A percentile compares a stretch with the other conserved stretches of the same genome.
These are phyloP conservation scores for Suillus subluteus DNA, from an alignment of 768 basidiomycete genomes.

Conservation along the genomic window DNA sequence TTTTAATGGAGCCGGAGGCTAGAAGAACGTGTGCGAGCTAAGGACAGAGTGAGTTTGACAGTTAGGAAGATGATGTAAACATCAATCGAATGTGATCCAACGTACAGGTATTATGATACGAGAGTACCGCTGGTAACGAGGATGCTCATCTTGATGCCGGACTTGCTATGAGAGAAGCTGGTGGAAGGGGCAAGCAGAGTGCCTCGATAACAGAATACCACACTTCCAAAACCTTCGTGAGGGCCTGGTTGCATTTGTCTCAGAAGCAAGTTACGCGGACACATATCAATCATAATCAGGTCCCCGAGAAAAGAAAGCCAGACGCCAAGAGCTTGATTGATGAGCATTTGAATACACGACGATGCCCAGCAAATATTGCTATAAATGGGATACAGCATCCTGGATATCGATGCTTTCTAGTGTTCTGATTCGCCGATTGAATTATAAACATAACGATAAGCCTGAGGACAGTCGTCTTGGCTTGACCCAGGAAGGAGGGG, in stretches of 20 bases:
- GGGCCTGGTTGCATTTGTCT: not conserved
- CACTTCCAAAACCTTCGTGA: no score
- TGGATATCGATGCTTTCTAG: not conserved
- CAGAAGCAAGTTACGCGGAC: not conserved
- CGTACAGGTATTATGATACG: no score
- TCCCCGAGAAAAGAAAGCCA: not conserved
- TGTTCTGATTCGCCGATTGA: not conserved
- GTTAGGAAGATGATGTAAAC: no score
- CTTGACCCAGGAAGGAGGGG: not conserved
- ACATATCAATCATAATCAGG: not conserved
- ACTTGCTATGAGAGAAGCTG: no score
- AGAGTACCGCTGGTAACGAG: no score
- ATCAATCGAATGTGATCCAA: no score
- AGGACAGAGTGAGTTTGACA: no score
- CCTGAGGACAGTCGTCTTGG: not conserved
- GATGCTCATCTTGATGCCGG: no score
- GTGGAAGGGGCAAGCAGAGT: no score
- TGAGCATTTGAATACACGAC: not conserved
- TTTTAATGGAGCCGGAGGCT: no score
- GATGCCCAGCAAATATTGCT: not conserved
- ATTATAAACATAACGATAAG: conserved; percentile 2
- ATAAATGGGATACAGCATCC: not conserved
- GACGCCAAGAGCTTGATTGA: not conserved
- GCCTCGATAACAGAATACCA: no score
- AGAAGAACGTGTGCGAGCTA: no score